Evolutionary conservation across 345 rosid genomes (phyloP).

Genomic region (Eucalyptus shirleyi): DNA sequence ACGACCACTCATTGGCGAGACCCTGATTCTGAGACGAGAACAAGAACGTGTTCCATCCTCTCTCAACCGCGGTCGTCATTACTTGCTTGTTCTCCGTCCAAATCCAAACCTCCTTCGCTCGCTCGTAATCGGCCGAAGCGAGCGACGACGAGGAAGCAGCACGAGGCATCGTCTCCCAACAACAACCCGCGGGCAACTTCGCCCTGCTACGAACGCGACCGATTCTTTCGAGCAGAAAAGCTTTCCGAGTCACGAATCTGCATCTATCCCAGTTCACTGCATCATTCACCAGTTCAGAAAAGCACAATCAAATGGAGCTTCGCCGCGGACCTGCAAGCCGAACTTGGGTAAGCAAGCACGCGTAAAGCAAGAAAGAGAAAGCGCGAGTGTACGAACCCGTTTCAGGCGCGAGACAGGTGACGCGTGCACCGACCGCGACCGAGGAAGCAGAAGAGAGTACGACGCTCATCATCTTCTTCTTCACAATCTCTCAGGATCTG

Average conservation of each 20-base stretch:
- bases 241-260: slow-evolving; percentile 1
- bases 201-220: not conserved
- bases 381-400: not conserved
- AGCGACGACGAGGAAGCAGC: slow-evolving; percentile 3
- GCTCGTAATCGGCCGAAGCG: slow-evolving; percentile 8
- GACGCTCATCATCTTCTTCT: not conserved
- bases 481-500: not conserved
- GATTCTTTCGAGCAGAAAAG: not conserved
- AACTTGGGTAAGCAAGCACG: not conserved
- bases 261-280: slow-evolving; percentile 11
- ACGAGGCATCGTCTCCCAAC: not conserved
- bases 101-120: slow-evolving; percentile 63
- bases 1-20: slow-evolving; percentile 71
- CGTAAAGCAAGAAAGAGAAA: not conserved
- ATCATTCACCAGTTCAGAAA: not conserved
- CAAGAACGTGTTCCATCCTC: slow-evolving; percentile 87
- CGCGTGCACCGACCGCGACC: not conserved
- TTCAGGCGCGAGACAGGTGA: not conserved
- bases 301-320: not conserved
- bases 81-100: slow-evolving; percentile 71
- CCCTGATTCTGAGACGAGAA: slow-evolving; percentile 25
- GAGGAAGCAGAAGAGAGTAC: not conserved
- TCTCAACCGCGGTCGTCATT: slow-evolving; percentile 75
- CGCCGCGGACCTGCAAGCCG: not conserved
- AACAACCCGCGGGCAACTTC: not conserved